Evolutionary conservation across 2,329 filamentous ascomycete species (phyloP).

Genomic region (Coleophoma crateriformis): DNA sequence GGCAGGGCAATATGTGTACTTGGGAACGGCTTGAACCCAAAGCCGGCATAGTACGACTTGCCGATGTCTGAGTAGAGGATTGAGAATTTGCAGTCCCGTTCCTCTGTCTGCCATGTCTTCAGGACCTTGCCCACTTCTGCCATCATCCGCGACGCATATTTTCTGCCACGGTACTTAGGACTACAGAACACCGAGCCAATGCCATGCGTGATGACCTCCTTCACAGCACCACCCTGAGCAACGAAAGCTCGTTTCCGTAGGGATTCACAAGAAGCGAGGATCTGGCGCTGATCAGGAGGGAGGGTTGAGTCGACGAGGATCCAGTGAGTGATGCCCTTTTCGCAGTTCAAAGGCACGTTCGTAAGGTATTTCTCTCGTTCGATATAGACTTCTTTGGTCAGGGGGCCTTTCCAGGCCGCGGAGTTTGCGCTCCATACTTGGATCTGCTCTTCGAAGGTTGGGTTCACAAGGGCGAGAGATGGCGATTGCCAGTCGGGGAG

Average conservation of each 20-base stretch:
- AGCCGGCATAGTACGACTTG: constrained; percentile 70
- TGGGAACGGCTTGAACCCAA: constrained; percentile 70
- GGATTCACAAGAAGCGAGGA: constrained; percentile 61
- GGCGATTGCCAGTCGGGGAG: constrained; percentile 21
- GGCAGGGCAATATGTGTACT: constrained; percentile 67
- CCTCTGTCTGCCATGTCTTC: constrained; percentile 44
- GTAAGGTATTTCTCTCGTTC: constrained; percentile 52
- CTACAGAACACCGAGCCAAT: constrained; percentile 77
- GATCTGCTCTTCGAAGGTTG: constrained; percentile 49
- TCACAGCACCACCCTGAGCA: constrained; percentile 31
- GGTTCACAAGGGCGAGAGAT: constrained; percentile 44
- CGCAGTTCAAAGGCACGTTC: constrained; percentile 46
- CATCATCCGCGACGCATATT: constrained; percentile 77
- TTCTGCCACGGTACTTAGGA: constrained; percentile 58
- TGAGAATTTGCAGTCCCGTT: constrained; percentile 54
- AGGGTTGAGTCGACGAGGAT: constrained; percentile 47
- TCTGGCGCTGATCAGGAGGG: constrained; percentile 37
- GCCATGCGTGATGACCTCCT: constrained; percentile 63
- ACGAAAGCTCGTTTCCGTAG: constrained; percentile 54
- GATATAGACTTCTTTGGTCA: constrained; percentile 51
- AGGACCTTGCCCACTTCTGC: constrained; percentile 53
- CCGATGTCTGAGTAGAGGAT: constrained; percentile 85
- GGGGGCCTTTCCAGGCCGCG: constrained; percentile 51
- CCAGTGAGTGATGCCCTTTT: constrained; percentile 42
- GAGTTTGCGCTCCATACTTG: constrained; percentile 51